Evolutionary conservation across 2,329 filamentous ascomycete species (phyloP), one percentile per base, ranked within the genome.

Genomic region (Penicillium palitans): DNA sequence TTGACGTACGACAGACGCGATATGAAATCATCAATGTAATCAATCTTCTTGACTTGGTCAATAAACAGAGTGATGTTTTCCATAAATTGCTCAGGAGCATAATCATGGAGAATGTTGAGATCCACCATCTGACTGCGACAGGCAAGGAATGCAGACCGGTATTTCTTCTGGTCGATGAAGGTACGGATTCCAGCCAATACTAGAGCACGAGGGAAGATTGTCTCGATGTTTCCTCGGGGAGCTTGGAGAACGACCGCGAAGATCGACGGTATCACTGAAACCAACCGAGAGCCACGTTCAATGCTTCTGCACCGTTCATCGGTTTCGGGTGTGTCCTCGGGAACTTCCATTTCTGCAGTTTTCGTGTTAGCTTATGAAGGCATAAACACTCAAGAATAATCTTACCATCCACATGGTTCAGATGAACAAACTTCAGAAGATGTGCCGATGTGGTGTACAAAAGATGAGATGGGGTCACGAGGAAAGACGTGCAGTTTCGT

Each of bases 41-140:
- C 85, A 13, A 90, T 81, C 62, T 90, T 92, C 66, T 88, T 87
- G 41, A 99, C 81, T 72, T 99, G 93, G 19, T 91, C 87, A 33
- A 98, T 80, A 69, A 99, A 96, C 0, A 90, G 75, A 0, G 82
- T 81, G 12, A 96, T 84, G 63, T 87, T 90, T 4, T 83, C 79
- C 72, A 97, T 82, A 71, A 99, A 97, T 65, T 96, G 90, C 39
- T 87, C 82, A 0, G 93, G 91, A n/a, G 87, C 87, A 75, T 98
- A 91, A 70, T 99, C 95, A 70, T 96, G 93, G 2, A 99, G 80
- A 61, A 99, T 93, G 70, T 99, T 99, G 89, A 98, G 93, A 70
- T 99, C 95, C 0, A 99, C 95, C 66, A 96, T 86, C 72, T 99
- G 96, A 24, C 88, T 93, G 51, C 95, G 87, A 72, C 95, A 98